Conservation (phyloP, 1,284 basidiomycete genomes). For the Boletus semigastroideus region DNA sequence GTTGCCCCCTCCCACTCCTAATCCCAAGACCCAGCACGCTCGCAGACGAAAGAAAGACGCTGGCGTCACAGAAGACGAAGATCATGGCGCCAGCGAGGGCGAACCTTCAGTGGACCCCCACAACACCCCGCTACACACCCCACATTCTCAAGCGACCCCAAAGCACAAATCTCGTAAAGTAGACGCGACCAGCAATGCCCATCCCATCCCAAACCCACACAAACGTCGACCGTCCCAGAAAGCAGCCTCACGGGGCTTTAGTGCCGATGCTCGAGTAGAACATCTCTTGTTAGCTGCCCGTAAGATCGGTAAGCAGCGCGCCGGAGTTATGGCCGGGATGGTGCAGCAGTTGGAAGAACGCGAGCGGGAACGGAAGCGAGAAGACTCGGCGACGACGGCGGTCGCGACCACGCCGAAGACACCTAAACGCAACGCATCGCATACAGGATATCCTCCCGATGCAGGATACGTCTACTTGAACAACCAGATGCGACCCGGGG, state of each 20-base stretch:
- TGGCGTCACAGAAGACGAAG: slow-evolving; percentile 24
- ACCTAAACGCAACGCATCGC: slow-evolving; percentile 28
- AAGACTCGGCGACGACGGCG: slow-evolving; percentile 25
- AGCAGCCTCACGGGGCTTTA: slow-evolving; percentile 20
- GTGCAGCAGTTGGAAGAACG: slow-evolving; percentile 28
- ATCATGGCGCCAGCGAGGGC: slow-evolving; percentile 24
- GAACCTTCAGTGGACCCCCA: slow-evolving; percentile 17
- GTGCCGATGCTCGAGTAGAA: slow-evolving; percentile 48
- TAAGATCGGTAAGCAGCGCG: slow-evolving; percentile 45
- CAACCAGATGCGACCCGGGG: slow-evolving; percentile 22
- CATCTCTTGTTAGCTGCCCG: slow-evolving; percentile 50
- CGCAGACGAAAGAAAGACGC: slow-evolving; percentile 31
- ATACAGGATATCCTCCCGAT: slow-evolving; percentile 16
- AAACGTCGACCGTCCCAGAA: slow-evolving; percentile 32
- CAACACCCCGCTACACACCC: slow-evolving; percentile 18
- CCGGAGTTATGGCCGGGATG: slow-evolving; percentile 39
- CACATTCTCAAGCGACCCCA: slow-evolving; percentile 23
- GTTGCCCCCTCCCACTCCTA: slow-evolving; percentile 20
- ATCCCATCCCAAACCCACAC: slow-evolving; percentile 4
- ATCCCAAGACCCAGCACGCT: slow-evolving; percentile 14
- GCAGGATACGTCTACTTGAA: slow-evolving; percentile 31
- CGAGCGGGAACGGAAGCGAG: slow-evolving; percentile 27
- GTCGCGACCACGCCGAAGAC: slow-evolving; percentile 32
- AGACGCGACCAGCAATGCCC: slow-evolving; percentile 14
- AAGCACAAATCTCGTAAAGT: slow-evolving; percentile 24